Conservation (phyloP, 2,329 filamentous ascomycete species). For the Pestalotiopsis sp. region DNA sequence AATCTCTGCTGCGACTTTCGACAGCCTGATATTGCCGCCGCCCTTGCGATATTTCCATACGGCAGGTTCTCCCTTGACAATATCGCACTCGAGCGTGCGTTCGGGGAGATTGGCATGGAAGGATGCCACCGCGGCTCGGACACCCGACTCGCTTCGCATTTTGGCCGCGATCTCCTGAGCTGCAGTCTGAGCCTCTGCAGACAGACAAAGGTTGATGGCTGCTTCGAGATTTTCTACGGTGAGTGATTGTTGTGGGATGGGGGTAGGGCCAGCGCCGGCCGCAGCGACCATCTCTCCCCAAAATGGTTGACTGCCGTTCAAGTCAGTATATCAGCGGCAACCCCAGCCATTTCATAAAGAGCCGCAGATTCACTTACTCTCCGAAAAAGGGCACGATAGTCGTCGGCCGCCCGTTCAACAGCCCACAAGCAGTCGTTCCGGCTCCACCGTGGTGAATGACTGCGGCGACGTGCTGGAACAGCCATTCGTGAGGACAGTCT, state of each 20-base stretch:
- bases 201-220: conserved; percentile 35
- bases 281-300: conserved; percentile 42
- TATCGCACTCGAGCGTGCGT: conserved; percentile 33
- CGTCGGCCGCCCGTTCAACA: conserved; percentile 62
- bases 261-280: conserved; percentile 40
- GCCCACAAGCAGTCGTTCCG: conserved; percentile 65
- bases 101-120: conserved; percentile 39
- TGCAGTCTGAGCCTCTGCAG: conserved; percentile 29
- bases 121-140: conserved; percentile 37
- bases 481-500: conserved; percentile 70
- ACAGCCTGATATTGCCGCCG: conserved; percentile 46
- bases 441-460: conserved; percentile 69
- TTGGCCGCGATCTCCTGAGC: conserved; percentile 35
- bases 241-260: conserved; percentile 37
- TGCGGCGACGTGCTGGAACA: conserved; percentile 60
- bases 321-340: background rate
- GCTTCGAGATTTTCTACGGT: conserved; percentile 34
- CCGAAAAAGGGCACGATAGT: conserved; percentile 71
- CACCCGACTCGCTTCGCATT: conserved; percentile 38
- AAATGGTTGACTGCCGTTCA: conserved; percentile 35
- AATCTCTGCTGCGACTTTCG: conserved; percentile 54
- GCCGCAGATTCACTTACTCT: conserved; percentile 35
- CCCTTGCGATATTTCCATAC: conserved; percentile 22
- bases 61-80: conserved; percentile 47
- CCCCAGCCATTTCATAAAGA: background rate